A percentile compares a stretch with the other conserved stretches of the same genome.
These are phyloP conservation scores for Gryganskiella cystojenkinii DNA, from an alignment of 192 early-diverging fungal genomes.

Conservation along the genomic window DNA sequence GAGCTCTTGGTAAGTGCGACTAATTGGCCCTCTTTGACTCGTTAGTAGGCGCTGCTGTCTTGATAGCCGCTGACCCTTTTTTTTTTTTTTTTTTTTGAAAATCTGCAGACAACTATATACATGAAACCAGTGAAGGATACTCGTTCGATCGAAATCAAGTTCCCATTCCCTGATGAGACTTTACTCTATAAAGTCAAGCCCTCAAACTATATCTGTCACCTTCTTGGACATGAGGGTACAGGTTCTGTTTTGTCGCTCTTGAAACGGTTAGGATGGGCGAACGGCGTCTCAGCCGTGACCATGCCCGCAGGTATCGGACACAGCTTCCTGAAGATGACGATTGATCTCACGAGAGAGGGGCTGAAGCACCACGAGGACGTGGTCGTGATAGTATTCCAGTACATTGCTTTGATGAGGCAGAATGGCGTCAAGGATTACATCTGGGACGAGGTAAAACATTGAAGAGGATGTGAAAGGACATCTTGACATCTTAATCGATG, in stretches of 20 bases:
- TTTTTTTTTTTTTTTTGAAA: background rate
- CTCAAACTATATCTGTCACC: slow-evolving; percentile 77
- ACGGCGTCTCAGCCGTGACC: slow-evolving; percentile 65
- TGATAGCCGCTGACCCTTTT: background rate
- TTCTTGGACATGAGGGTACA: slow-evolving; percentile 87
- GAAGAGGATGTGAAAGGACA: slow-evolving; percentile 52
- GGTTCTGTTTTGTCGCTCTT: slow-evolving; percentile 85
- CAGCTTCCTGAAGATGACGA: slow-evolving; percentile 79
- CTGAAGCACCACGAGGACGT: slow-evolving; percentile 82
- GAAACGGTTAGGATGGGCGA: slow-evolving; percentile 88
- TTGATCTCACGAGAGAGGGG: slow-evolving; percentile 83
- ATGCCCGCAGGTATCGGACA: slow-evolving; percentile 56
- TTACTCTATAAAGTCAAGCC: slow-evolving; percentile 67
- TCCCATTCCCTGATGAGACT: slow-evolving; percentile 81
- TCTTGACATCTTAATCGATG: slow-evolving; percentile 47
- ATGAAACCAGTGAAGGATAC: slow-evolving; percentile 78
- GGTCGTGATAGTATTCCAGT: slow-evolving; percentile 83
- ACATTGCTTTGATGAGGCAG: slow-evolving; percentile 79
- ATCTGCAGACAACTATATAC: slow-evolving; percentile 52
- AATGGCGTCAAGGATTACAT: slow-evolving; percentile 78
- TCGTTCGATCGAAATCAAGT: slow-evolving; percentile 74
- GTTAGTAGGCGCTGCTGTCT: background rate
- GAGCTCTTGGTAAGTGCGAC: slow-evolving; percentile 60
- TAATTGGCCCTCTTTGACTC: background rate
- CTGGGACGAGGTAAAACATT: slow-evolving; percentile 84